Base-by-base conservation (phyloP, 305 asterid species). In the Fraxinus latifolia region DNA sequence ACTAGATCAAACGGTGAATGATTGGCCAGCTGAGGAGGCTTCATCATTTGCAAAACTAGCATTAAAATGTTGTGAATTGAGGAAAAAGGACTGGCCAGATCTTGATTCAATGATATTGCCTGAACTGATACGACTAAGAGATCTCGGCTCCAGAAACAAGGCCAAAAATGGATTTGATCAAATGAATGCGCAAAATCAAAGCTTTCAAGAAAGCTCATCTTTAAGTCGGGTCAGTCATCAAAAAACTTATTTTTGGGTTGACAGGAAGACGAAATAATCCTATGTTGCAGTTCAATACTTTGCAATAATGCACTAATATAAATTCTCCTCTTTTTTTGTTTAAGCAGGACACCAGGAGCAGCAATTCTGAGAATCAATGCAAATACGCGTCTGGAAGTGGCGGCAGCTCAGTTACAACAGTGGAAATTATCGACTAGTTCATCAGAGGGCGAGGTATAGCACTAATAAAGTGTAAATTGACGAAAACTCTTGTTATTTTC, bases 1-100 rank as follows among this genome's bases (percentile, higher is more conserved):
- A 27, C 92, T 94, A 11, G 97, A 94, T 89, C 91, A 80, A 47
- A 84, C 85, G 29, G 91, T 93, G 80, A 58, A 77, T 0, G 95
- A 92, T 70, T 94, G 97, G 96, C 97, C 98, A 5, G 81, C 91
- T 25, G 89, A 89, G 88, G 97, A 89, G 65, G 90, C 94, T 23
- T 44, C 91, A n/a, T 83, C 92, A 31, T 86, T 87, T 19, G 97
- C 97, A 1, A 85, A 90, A 79, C 36, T 93, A 84, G 93, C 96
- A 55, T 79, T 93, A 21, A 78, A 83, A 79, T 94, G 98, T 85
- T 91, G 97, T 76, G 97, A 94, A 79, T 85, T 94, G 83, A 92
- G 97, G 89, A 90, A 86, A 88, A 92, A 82, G 84, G 97, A 93
- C 80, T 82, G 98, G 36, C 98, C 97, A 0, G 92, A 93, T 87